Evolutionary conservation across 1,139 yeast species (phyloP).

Genomic region (Yamadazyma epiphylla): DNA sequence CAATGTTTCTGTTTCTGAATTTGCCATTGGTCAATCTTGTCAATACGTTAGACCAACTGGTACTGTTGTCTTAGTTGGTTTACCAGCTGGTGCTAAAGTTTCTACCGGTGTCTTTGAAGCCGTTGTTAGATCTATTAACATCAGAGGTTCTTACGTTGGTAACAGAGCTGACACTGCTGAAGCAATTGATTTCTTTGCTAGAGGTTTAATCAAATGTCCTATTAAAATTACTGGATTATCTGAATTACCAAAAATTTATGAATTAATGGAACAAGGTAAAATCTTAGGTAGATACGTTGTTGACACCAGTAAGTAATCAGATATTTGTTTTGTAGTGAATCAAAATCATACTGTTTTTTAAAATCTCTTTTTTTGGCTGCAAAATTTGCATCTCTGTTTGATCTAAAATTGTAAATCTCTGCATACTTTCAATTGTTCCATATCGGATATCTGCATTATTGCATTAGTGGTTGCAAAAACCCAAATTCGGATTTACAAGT

Average conservation of each 20-base stretch:
- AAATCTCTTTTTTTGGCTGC: background rate
- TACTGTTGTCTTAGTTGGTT: constrained; percentile 69
- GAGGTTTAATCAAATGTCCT: constrained; percentile 69
- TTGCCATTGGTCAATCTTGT: constrained; percentile 60
- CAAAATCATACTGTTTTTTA: too few relatives aligned
- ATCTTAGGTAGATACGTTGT: constrained; percentile 76
- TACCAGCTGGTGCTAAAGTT: constrained; percentile 70
- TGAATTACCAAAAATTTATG: constrained; percentile 58
- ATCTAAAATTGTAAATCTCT: too few relatives aligned
- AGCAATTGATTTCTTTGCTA: constrained; percentile 67
- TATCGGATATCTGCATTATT: too few relatives aligned
- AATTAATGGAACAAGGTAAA: constrained; percentile 67
- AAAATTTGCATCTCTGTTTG: constrained; percentile 5
- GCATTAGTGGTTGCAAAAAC: too few relatives aligned
- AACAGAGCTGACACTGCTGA: constrained; percentile 78
- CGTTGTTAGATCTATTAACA: constrained; percentile 60
- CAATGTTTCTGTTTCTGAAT: constrained; percentile 69
- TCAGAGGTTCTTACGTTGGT: constrained; percentile 75
- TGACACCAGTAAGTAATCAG: constrained; percentile 55
- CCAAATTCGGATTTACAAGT: too few relatives aligned
- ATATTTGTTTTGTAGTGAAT: constrained; percentile 7
- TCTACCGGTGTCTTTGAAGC: constrained; percentile 61
- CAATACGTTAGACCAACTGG: constrained; percentile 66
- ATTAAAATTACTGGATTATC: constrained; percentile 68
- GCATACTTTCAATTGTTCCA: too few relatives aligned